Conservation (phyloP, 2,329 filamentous ascomycete genomes). For the Dactylellina haptotyla region DNA sequence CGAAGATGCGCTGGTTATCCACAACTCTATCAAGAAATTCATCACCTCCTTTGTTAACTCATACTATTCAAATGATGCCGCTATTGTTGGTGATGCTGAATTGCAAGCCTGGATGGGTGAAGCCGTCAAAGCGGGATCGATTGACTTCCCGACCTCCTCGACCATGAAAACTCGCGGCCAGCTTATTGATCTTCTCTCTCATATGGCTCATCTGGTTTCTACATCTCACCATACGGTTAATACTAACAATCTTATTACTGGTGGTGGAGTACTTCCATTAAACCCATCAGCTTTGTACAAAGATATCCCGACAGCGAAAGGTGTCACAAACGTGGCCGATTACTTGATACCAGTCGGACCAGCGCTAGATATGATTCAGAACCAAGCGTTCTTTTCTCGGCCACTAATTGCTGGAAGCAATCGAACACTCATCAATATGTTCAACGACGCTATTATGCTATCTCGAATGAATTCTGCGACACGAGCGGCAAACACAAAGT, state of each 20-base stretch:
- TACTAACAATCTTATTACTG: constrained; percentile 62
- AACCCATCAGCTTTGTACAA: constrained; percentile 59
- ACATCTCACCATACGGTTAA: constrained; percentile 64
- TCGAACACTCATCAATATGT: constrained; percentile 63
- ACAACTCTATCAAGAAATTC: constrained; percentile 61
- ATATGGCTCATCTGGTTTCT: constrained; percentile 61
- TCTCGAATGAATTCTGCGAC: constrained; percentile 59
- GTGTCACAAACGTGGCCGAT: constrained; percentile 60
- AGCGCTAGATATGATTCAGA: constrained; percentile 61
- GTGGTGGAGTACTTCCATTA: constrained; percentile 62
- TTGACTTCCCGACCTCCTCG: constrained; percentile 62
- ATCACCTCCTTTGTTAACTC: constrained; percentile 63
- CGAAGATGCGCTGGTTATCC: constrained; percentile 62
- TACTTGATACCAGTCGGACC: constrained; percentile 60
- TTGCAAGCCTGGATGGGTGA: constrained; percentile 64
- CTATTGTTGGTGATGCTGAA: constrained; percentile 62
- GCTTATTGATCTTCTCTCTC: constrained; percentile 63
- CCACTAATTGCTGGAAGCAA: constrained; percentile 61
- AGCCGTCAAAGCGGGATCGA: constrained; percentile 60
- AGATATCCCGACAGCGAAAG: constrained; percentile 62
- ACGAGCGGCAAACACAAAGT: constrained; percentile 60
- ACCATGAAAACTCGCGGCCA: constrained; percentile 54
- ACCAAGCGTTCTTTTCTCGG: constrained; percentile 63
- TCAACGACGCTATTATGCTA: constrained; percentile 61
- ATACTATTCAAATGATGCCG: constrained; percentile 62